These are phyloP conservation scores for Dictyostelium discoideum DNA, from an alignment of 78 protist species.

Conservation along the genomic window DNA sequence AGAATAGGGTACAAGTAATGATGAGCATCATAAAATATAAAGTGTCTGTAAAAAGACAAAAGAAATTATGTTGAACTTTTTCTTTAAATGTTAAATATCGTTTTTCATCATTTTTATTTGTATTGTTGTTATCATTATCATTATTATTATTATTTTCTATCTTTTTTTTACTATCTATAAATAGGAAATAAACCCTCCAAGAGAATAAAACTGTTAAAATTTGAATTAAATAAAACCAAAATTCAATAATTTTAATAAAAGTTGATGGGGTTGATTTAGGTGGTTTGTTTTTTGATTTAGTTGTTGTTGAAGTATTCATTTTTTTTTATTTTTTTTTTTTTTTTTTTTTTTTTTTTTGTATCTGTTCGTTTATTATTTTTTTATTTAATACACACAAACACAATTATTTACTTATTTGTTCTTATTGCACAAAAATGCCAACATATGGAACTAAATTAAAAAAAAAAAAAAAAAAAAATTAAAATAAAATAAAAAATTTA, in stretches of 20 bases:
- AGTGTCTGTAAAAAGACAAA: slow-evolving; percentile 6
- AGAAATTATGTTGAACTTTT: slow-evolving; percentile 19
- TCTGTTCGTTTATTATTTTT: background rate
- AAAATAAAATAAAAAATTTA: background rate
- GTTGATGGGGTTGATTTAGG: background rate
- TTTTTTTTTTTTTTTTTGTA: background rate
- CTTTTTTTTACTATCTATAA: background rate
- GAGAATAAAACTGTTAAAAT: slow-evolving; percentile 2
- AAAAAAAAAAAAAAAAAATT: background rate
- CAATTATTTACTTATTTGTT: background rate
- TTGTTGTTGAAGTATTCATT: background rate
- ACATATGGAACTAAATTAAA: background rate
- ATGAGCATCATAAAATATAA: slow-evolving; percentile 9
- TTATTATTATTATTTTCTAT: background rate
- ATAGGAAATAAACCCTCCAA: slow-evolving; percentile 4
- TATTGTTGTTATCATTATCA: background rate
- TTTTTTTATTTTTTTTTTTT: background rate
- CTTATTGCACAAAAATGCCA: background rate
- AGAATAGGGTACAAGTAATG: slow-evolving; percentile 10
- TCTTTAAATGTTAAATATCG: slow-evolving; percentile 20
- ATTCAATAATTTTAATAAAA: background rate
- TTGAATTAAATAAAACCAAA: slow-evolving; percentile 23
- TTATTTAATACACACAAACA: background rate
- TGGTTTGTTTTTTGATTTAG: background rate
- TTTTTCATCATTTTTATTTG: background rate